These are phyloP conservation scores for Penicillium ochrochloron DNA, from an alignment of 495 filamentous ascomycete genomes.

Conservation along the genomic window DNA sequence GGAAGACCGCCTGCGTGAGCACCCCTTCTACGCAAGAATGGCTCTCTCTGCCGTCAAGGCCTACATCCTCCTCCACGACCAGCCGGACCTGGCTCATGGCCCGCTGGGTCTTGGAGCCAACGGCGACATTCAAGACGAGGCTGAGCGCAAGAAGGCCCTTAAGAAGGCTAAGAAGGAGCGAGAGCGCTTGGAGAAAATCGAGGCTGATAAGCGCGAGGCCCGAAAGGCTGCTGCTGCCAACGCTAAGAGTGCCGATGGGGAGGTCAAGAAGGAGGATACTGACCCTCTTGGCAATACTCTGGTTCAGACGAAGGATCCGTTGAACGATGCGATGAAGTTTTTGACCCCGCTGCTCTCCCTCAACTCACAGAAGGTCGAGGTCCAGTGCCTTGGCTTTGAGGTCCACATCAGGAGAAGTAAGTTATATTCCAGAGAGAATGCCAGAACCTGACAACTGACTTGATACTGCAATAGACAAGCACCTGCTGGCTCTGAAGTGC, in stretches of 20 bases:
- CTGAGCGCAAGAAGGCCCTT: slow-evolving; percentile 86
- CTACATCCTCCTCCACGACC: slow-evolving; percentile 80
- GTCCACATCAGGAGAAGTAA: slow-evolving; percentile 79
- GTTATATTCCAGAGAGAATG: slow-evolving; percentile 29
- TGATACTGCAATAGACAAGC: slow-evolving; percentile 66
- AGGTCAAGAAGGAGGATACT: slow-evolving; percentile 77
- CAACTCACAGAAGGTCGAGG: slow-evolving; percentile 79
- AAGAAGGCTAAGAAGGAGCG: slow-evolving; percentile 96
- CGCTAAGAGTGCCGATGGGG: slow-evolving; percentile 55
- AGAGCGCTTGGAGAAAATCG: slow-evolving; percentile 79
- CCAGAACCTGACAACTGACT: slow-evolving; percentile 20
- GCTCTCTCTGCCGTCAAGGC: slow-evolving; percentile 80
- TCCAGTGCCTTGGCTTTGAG: slow-evolving; percentile 86
- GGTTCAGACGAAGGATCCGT: slow-evolving; percentile 76
- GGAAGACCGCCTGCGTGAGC: slow-evolving; percentile 88
- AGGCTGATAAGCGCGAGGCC: slow-evolving; percentile 75
- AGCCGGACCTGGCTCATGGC: slow-evolving; percentile 65
- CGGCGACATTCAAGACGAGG: slow-evolving; percentile 62
- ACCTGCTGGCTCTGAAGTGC: slow-evolving; percentile 82
- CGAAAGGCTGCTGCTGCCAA: slow-evolving; percentile 53
- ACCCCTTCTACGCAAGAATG: slow-evolving; percentile 90
- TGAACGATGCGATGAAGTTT: slow-evolving; percentile 88
- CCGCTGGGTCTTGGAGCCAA: slow-evolving; percentile 59
- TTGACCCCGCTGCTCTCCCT: slow-evolving; percentile 77
- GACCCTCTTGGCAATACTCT: slow-evolving; percentile 84